Evolutionary conservation across 768 basidiomycete genomes (phyloP).

Genomic region (Suillus variegatus): DNA sequence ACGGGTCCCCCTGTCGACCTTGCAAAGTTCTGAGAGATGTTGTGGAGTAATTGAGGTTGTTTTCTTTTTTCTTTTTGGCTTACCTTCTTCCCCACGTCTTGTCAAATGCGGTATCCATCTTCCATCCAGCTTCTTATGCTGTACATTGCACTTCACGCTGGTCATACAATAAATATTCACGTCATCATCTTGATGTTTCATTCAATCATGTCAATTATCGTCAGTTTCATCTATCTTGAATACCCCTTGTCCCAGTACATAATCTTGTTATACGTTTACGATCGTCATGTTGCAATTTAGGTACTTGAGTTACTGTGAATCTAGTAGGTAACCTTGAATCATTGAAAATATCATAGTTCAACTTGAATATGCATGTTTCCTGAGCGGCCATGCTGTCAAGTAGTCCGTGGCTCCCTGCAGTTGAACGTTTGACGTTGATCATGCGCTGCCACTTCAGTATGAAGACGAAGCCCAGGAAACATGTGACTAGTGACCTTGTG

Average conservation of each 20-base stretch:
- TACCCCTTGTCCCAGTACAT: not conserved
- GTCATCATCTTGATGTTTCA: not conserved
- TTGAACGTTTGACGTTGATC: too few species aligned
- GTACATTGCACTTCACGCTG: not conserved
- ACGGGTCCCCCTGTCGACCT: constrained; percentile 26
- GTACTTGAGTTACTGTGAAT: not conserved
- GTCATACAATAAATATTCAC: not conserved
- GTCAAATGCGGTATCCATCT: not conserved
- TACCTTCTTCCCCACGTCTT: not conserved
- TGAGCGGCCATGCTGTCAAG: not conserved
- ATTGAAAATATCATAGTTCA: not conserved
- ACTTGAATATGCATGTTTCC: not conserved
- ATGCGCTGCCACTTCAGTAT: too few species aligned
- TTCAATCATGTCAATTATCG: not conserved
- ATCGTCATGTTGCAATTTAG: not conserved
- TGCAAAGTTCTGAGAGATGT: constrained; percentile 26
- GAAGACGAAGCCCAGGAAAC: too few species aligned
- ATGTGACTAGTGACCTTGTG: too few species aligned
- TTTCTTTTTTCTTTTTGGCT: not conserved
- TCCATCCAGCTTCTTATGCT: not conserved
- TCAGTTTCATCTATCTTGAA: not conserved
- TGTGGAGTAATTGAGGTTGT: not conserved
- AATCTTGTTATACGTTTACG: not conserved
- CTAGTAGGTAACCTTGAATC: not conserved
- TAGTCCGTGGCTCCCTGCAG: not conserved